Base-by-base conservation (phyloP, 169 alveolate species). In the Eimeria zaria region DNA sequence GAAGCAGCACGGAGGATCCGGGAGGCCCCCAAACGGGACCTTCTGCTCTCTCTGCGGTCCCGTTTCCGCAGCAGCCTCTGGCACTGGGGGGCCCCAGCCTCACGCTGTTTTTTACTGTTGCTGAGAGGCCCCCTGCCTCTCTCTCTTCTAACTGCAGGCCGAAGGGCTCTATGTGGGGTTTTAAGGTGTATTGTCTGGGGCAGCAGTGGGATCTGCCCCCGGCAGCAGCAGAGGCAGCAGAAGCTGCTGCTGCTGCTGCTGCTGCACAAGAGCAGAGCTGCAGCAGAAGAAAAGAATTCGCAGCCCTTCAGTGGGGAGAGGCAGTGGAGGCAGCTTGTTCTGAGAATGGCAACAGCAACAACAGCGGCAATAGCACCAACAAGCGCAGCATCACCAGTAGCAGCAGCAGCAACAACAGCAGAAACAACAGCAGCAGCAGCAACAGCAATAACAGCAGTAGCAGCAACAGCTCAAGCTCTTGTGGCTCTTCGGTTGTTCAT, bases 171-270 rank as follows among this genome's bases (percentile, higher is more conserved):
- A 27, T 58, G 39, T 87, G 93, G 93, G 93, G 93, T 5, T 87
- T 87, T 27, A 87, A 62, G 62, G 81, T 87, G 2, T 87, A 87
- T 48, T 87, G 93, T 48, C 22, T 87, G 30, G 93, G 93, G 36
- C 93, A 87, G 93, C 93, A 62, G 64, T 87, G 93, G 93, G 62
- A 33, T 6, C 51, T 87, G 46, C 93, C 93, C 36, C 74, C 62
- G 33, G 83, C 83, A 36, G 93, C 81, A 58, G 93, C 93, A 36
- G 93, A 44, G 20, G 91, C 74, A n/a, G 91, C 76, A 84, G 91
- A 27, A 36, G 93, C 93, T 39, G 93, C 93, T 16, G 76, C 76
- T 55, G 91, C 76, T 36, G 91, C 76, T 18, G 81, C 83, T 11
- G 81, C 78, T 20, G 83, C 78, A 48, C 81, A 62, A 58, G 33